phyloP scores from a whole-genome alignment of 768 basidiomycete genomes.

The Calocybe gangraenosa region DNA sequence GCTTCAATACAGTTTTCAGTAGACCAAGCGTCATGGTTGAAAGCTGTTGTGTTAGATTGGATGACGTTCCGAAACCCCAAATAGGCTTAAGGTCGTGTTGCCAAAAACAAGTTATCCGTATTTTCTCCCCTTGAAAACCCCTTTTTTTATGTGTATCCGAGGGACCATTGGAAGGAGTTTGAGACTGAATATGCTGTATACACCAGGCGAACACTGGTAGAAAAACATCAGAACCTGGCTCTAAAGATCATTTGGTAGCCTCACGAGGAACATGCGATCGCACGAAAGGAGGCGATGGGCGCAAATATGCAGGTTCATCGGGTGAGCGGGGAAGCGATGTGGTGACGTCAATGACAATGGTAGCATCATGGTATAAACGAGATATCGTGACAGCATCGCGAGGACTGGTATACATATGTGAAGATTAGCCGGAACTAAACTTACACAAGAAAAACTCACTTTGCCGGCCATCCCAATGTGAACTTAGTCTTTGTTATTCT shows the following conservation, averaged over 20 bases:
- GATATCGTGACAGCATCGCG: constrained; percentile 94
- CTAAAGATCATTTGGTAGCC: constrained; percentile 6
- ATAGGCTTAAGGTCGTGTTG: constrained; percentile 88
- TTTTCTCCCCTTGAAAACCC: constrained; percentile 28
- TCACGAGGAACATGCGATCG: constrained; percentile 77
- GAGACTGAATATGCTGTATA: constrained; percentile 62
- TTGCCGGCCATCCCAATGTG: constrained; percentile 94
- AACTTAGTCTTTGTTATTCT: constrained; percentile 89
- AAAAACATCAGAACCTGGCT: constrained; percentile 10
- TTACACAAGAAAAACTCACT: constrained; percentile 47
- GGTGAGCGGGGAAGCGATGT: constrained; percentile 90
- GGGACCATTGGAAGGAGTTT: constrained; percentile 23
- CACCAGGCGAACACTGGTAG: constrained; percentile 84
- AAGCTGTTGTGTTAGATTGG: constrained; percentile 71
- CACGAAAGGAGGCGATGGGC: constrained; percentile 90
- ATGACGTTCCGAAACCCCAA: constrained; percentile 73
- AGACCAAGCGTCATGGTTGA: constrained; percentile 82
- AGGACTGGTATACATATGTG: constrained; percentile 64
- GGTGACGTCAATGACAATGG: constrained; percentile 84
- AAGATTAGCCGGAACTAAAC: constrained; percentile 1
- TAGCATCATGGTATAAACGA: constrained; percentile 73
- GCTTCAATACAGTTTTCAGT: constrained; percentile 74
- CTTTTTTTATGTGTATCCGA: constrained; percentile 30
- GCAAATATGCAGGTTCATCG: constrained; percentile 87
- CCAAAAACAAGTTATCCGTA: constrained; percentile 91